phyloP scores from a whole-genome alignment of 306 rosid species.

The Ziziphus jujuba region DNA sequence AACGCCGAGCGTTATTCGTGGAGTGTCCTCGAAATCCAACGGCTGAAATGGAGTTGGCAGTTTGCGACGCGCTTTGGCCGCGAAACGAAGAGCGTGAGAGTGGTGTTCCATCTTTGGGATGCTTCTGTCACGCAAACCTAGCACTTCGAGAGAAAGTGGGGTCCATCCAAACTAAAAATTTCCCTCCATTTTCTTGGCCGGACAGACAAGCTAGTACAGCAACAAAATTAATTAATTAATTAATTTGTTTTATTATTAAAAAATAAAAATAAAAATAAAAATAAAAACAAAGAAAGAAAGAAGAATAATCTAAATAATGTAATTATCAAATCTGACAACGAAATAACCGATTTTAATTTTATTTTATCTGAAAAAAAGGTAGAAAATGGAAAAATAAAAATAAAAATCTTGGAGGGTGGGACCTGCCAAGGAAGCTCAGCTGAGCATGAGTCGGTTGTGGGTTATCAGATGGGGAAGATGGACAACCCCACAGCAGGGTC shows the following conservation, averaged over 20 bases:
- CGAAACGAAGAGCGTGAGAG: constrained; percentile 8
- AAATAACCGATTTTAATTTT: not conserved
- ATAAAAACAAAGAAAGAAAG: not conserved
- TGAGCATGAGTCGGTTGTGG: no score
- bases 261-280: no score
- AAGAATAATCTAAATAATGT: not conserved
- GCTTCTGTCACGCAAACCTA: constrained; percentile 25
- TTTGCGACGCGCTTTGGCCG: not conserved
- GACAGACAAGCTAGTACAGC: not conserved
- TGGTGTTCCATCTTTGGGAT: constrained; percentile 1
- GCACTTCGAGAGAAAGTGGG: constrained; percentile 29
- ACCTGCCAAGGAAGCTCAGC: not conserved
- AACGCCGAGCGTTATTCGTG: no score
- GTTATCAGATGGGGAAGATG: not conserved
- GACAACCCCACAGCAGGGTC: constrained; percentile 1
- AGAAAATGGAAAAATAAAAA: not conserved
- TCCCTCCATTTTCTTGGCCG: constrained; percentile 31
- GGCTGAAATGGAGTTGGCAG: not conserved
- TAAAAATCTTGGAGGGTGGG: constrained; percentile 7
- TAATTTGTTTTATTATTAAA: no score
- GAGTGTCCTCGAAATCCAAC: not conserved
- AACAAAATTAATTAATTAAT: not conserved
- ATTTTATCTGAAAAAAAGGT: not conserved
- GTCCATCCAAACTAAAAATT: not conserved
- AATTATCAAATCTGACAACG: not conserved